phyloP scores from a whole-genome alignment of 176 grass and related monocot genomes.

The Neostapfia colusana region DNA sequence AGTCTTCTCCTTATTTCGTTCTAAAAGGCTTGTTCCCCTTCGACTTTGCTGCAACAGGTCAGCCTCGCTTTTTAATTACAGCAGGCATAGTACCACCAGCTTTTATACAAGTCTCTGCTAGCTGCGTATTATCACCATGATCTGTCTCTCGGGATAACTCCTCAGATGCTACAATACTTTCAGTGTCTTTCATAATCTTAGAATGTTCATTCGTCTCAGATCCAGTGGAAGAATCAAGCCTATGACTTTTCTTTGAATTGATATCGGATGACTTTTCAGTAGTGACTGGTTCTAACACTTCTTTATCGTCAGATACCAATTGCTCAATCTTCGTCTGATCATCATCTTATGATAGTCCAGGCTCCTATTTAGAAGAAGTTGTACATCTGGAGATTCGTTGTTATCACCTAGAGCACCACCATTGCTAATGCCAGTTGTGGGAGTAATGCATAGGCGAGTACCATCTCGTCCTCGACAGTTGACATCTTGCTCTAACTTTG shows the following conservation, averaged over 20 bases:
- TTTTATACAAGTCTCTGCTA: slow-evolving; percentile 35
- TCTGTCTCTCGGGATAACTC: slow-evolving; percentile 37
- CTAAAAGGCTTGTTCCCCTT: slow-evolving; percentile 21
- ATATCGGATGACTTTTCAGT: slow-evolving; percentile 22
- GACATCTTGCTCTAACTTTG: slow-evolving; percentile 48
- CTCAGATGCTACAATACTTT: slow-evolving; percentile 7
- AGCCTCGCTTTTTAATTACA: slow-evolving; percentile 44
- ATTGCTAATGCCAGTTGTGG: slow-evolving; percentile 37
- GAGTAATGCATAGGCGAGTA: slow-evolving; percentile 34
- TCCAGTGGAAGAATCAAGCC: slow-evolving; percentile 25
- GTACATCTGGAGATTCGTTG: slow-evolving; percentile 45
- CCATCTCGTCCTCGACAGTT: slow-evolving; percentile 49
- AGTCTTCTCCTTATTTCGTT: slow-evolving; percentile 30
- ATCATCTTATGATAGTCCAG: slow-evolving; percentile 30
- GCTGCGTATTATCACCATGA: slow-evolving; percentile 29
- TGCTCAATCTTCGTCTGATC: slow-evolving; percentile 43
- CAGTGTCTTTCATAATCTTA: slow-evolving; percentile 33
- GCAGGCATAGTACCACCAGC: slow-evolving; percentile 32
- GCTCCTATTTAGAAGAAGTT: no score
- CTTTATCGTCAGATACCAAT: slow-evolving; percentile 35
- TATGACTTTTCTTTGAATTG: slow-evolving; percentile 36
- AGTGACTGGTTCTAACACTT: slow-evolving; percentile 24
- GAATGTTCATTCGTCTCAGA: slow-evolving; percentile 25
- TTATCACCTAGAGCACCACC: slow-evolving; percentile 37
- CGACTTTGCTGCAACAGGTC: slow-evolving; percentile 22